These are phyloP conservation scores for Vitis vinifera DNA, from an alignment of 164 flowering plant species.

Conservation along the genomic window ASM3070453v1 NC_081811.1:8146501-8147000, in stretches of 20 bases:
- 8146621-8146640: constrained; percentile 12
- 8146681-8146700: constrained; percentile 18
- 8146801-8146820: constrained; percentile 13
- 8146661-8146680: constrained; percentile 12
- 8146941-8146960: background rate
- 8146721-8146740: constrained; percentile 11
- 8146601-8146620: constrained; percentile 9
- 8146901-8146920: constrained; percentile 1
- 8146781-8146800: constrained; percentile 19
- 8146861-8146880: constrained; percentile 46
- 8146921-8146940: too few species aligned
- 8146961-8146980: background rate
- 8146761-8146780: constrained; percentile 16
- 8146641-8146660: constrained; percentile 20
- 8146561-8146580: constrained; percentile 8
- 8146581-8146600: constrained; percentile 12
- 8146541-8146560: constrained; percentile 9
- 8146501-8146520: constrained; percentile 12
- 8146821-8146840: constrained; percentile 15
- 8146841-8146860: constrained; percentile 29
- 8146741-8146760: constrained; percentile 39
- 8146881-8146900: constrained; percentile 25
- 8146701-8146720: constrained; percentile 6
- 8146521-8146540: constrained; percentile 20
- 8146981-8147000: background rate